Evolutionary conservation across 1,284 basidiomycete genomes (phyloP).

Genomic region (Athelia psychrophila): DNA sequence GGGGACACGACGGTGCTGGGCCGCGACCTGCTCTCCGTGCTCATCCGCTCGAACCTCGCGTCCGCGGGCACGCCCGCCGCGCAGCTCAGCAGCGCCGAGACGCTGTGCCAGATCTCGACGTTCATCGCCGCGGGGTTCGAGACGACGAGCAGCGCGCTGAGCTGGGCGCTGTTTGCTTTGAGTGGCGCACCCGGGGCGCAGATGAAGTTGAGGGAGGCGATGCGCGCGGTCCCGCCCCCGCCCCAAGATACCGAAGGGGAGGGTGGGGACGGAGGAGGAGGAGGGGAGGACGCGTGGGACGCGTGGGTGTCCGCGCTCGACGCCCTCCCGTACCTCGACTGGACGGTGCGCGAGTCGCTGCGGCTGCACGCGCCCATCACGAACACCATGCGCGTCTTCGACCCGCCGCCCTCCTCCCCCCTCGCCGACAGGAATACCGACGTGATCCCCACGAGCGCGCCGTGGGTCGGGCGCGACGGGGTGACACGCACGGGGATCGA

Average conservation of each 20-base stretch:
- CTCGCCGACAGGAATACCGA: constrained; percentile 47
- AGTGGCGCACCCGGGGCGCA: constrained; percentile 53
- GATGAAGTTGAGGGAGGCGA: constrained; percentile 49
- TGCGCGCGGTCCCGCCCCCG: constrained; percentile 21
- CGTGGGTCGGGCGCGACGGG: constrained; percentile 18
- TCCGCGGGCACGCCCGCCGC: constrained; percentile 44
- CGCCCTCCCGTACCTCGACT: constrained; percentile 32
- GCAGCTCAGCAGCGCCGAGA: constrained; percentile 62
- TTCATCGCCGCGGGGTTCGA: constrained; percentile 73
- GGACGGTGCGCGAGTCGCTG: constrained; percentile 61
- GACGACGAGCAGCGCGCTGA: constrained; percentile 58
- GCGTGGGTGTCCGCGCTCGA: not conserved
- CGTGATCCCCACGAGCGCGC: constrained; percentile 50
- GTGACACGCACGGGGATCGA: constrained; percentile 29
- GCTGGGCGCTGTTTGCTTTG: constrained; percentile 74
- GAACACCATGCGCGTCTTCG: constrained; percentile 54
- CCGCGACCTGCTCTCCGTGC: constrained; percentile 50
- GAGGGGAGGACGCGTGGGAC: not conserved
- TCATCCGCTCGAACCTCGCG: constrained; percentile 60
- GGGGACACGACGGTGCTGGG: constrained; percentile 18
- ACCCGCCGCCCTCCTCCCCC: too few relatives aligned
- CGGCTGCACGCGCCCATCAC: constrained; percentile 66
- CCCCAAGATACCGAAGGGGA: too few relatives aligned
- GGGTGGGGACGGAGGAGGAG: not conserved
- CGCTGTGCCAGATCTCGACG: constrained; percentile 75